Evolutionary conservation across 257 asterid genomes (phyloP), one percentile per base, ranked within the genome.

Genomic region (Mentha longifolia): DNA sequence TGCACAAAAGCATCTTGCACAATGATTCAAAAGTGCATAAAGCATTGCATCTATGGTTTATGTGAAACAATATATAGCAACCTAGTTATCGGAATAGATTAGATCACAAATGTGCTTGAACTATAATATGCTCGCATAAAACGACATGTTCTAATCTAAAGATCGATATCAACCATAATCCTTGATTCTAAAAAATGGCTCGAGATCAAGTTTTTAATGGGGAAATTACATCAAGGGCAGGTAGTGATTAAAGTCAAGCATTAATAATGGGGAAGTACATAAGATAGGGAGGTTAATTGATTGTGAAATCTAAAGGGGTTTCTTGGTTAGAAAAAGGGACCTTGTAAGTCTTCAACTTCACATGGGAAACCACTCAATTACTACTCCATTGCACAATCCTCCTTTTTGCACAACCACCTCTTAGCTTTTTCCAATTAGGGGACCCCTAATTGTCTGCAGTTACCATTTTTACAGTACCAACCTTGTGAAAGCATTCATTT

Each of bases 331-430:
- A 59, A 71, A 71, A 77, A 71, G 68, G 42, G 66, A 65, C 46
- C 9, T 30, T 60, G 74, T 19, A 45, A 45, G 57, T 45, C 56
- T 45, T 64, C 42, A 45, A 71, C 64, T 58, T 83, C 88, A 85
- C 91, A 87, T 87, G 92, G 90, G 85, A 81, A 82, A 76, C 86
- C 79, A 87, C 82, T 85, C 85, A 72, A 87, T 77, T 68, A 68
- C 85, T 61, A 83, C 85, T 87, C 88, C 71, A 83, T 77, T 74
- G 80, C 72, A 47, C 33, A 65, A 68, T 55, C 20, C 10, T 45
- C 58, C 51, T n/a, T 51, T 46, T 70, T 63, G 25, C 74, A 60
- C 78, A 60, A 61, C 74, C 74, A 68, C 73, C 68, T 14, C 56
- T 56, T 25, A 41, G 17, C 72, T 75, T 77, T 77, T 70, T 78